These are phyloP conservation scores for Phytophthora rubi DNA, from an alignment of 352 stramenopile species.

Conservation along the genomic window DNA sequence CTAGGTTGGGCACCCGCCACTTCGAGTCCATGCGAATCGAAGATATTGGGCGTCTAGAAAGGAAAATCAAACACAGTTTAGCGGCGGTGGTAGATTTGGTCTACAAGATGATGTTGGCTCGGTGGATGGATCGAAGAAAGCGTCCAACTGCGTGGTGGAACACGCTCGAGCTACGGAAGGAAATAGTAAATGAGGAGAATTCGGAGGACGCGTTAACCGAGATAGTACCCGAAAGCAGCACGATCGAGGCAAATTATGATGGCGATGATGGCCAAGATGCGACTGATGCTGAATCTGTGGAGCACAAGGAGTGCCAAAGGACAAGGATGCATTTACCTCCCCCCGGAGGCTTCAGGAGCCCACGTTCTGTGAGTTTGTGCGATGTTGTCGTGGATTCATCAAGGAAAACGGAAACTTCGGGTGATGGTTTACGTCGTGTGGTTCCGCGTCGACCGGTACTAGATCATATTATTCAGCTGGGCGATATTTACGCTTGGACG, in stretches of 20 bases:
- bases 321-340: background rate
- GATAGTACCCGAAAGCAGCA: background rate
- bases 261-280: conserved; percentile 10
- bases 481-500: conserved; percentile 51
- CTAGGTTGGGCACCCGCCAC: conserved; percentile 24
- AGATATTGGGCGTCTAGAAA: conserved; percentile 48
- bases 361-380: conserved; percentile 9
- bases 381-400: background rate
- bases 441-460: background rate
- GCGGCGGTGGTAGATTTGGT: conserved; percentile 39
- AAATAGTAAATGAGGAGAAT: background rate
- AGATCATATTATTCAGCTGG: conserved; percentile 20
- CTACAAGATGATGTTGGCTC: conserved; percentile 57
- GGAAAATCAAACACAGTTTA: conserved; percentile 52
- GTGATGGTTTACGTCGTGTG: background rate
- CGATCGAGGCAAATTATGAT: background rate
- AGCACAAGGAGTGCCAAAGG: conserved; percentile 14
- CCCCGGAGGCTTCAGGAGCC: conserved; percentile 7
- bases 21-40: conserved; percentile 44
- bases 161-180: conserved; percentile 20
- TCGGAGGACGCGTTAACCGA: background rate
- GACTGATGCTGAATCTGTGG: conserved; percentile 25
- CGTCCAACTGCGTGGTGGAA: conserved; percentile 25
- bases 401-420: background rate
- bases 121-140: conserved; percentile 46